phyloP scores from a whole-genome alignment of 176 grass and related monocot genomes.

The Alloteropsis semialata region DNA sequence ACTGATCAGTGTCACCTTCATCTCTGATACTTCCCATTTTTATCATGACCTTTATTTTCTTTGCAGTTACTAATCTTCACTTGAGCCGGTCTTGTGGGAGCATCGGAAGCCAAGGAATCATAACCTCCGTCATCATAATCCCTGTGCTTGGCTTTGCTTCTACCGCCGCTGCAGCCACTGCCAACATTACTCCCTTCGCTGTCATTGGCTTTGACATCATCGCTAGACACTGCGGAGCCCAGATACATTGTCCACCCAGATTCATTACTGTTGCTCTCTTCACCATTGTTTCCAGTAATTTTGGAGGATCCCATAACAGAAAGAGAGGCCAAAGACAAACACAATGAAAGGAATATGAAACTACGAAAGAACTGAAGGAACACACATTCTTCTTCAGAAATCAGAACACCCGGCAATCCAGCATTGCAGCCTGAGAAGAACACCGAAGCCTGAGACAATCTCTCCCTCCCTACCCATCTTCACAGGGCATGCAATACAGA shows the following conservation, averaged over 20 bases:
- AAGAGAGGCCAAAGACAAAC: neutral
- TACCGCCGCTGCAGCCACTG: constrained; percentile 23
- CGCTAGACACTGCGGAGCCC: constrained; percentile 38
- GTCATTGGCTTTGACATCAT: constrained; percentile 14
- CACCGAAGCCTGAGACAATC: constrained; percentile 4
- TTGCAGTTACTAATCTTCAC: constrained; percentile 40
- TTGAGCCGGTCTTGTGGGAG: constrained; percentile 64
- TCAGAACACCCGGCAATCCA: constrained; percentile 3
- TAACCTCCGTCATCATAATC: constrained; percentile 48
- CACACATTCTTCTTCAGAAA: constrained; percentile 6
- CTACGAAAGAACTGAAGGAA: constrained; percentile 7
- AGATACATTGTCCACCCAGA: constrained; percentile 73
- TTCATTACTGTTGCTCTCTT: constrained; percentile 63
- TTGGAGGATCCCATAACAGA: constrained; percentile 43
- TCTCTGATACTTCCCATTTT: constrained; percentile 4
- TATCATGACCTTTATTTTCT: constrained; percentile 30
- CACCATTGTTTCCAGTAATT: constrained; percentile 29
- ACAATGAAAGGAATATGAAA: neutral
- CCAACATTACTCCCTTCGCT: constrained; percentile 37
- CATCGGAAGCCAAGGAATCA: constrained; percentile 90
- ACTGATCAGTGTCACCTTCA: neutral
- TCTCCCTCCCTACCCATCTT: neutral
- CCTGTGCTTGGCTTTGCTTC: neutral
- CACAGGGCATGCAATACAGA: constrained; percentile 15
- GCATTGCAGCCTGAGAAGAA: neutral